Base-by-base conservation (phyloP, 768 basidiomycete species). In the Cystoderma amianthinum region DNA sequence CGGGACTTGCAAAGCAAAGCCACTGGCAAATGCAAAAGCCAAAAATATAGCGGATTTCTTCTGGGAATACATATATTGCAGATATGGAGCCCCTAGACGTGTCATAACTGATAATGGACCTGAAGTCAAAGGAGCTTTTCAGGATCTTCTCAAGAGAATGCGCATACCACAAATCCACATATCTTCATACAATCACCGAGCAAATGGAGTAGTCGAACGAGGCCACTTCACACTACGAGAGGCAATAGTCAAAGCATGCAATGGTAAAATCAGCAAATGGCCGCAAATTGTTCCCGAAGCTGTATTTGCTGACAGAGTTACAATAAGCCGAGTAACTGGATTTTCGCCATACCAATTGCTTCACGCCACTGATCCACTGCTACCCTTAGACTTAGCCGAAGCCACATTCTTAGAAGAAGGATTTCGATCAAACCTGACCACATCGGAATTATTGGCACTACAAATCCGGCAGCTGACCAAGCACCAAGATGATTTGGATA, bases 191-290 rank as follows among this genome's bases (percentile, higher is more conserved):
- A 67, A 68, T 40, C 58, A 55, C 1, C 51, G 54, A 38, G 64
- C 55, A 2, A 65, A 65, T 38, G 60, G 66, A 22, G 51, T 66
- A 13, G 61, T 68, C 1, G 63, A 68, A 52, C 40, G 55, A 11
- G 50, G 57, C 10, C 65, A 67, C 22, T 55, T 43, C 12, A 53
- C 37, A 2, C 44, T 65, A 6, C 28, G 65, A 9, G 60, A 66
- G 43, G 58, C 57, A 0, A 28, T 65, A 6, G 39, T 65, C 1
- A 61, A 60, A 24, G 18, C 52, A 1, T 58, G 55, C 36, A 25
- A 49, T 1, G 49, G 50, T 11, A 36, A 36, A 9, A 36, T 11
- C 17, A 9, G 9, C 9, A 10, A 11, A 10, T 63, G 61, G 61
- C 55, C 56, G 4, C 36, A 45, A 1, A 38, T 42, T 19, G n/a